Conservation (phyloP, 768 basidiomycete species). For the Ephemerocybe angulata region DNA sequence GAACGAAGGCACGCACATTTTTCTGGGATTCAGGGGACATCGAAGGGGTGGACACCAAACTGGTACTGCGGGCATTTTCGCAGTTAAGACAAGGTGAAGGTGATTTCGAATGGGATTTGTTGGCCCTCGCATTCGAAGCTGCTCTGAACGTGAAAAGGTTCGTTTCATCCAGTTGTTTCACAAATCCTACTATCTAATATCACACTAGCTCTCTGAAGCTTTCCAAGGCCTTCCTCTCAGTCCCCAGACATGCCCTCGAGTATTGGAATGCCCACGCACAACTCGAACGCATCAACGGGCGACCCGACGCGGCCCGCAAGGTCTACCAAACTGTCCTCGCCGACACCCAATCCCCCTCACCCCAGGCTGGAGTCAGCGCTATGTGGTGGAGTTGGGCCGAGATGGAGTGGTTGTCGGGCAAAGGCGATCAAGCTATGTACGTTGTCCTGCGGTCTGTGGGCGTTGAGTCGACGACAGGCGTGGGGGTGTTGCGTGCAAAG, state of each 20-base stretch:
- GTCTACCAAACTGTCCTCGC: constrained; percentile 68
- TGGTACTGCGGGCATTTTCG: constrained; percentile 57
- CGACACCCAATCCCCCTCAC: constrained; percentile 35
- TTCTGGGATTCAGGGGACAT: constrained; percentile 48
- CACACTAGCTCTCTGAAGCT: constrained; percentile 58
- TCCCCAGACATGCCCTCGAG: constrained; percentile 49
- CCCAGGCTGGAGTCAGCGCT: constrained; percentile 33
- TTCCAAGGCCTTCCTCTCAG: constrained; percentile 61
- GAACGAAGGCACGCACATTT: constrained; percentile 26
- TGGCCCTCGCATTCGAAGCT: constrained; percentile 66
- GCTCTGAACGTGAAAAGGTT: constrained; percentile 57
- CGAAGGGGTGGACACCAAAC: constrained; percentile 41
- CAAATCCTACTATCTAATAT: neutral
- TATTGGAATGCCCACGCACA: constrained; percentile 79
- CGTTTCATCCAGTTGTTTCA: constrained; percentile 12
- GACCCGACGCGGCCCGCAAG: constrained; percentile 67
- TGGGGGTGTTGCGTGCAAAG: constrained; percentile 61
- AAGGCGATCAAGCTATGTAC: constrained; percentile 45
- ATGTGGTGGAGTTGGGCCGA: constrained; percentile 87
- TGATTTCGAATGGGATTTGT: constrained; percentile 62
- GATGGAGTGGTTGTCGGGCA: constrained; percentile 70
- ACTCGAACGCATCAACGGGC: constrained; percentile 64
- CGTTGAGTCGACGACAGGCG: constrained; percentile 47
- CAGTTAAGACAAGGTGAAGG: constrained; percentile 47
- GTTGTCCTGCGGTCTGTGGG: constrained; percentile 54